A percentile compares a stretch with the other conserved stretches of the same genome.
Conservation (phyloP, 306 rosid species). For the Casuarina glauca region DNA sequence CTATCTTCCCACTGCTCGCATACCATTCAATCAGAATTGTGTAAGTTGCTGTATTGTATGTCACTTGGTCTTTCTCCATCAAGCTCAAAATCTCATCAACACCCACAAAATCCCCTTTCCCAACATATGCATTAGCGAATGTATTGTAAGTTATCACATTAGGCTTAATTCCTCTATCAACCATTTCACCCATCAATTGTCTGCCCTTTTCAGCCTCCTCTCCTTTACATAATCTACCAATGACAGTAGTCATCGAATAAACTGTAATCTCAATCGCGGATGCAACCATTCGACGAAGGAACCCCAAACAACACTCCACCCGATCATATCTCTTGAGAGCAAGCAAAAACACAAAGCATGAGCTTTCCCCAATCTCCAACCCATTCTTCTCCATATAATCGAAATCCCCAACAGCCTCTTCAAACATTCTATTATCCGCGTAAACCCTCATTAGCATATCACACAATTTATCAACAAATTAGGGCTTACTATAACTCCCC, state of each 20-base stretch:
- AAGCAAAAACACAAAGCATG: too few species aligned
- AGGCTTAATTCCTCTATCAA: conserved; percentile 43
- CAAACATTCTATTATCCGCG: too few species aligned
- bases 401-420: too few species aligned
- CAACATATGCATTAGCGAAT: conserved; percentile 49
- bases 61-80: conserved; percentile 56
- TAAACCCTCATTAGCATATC: too few species aligned
- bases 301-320: too few species aligned
- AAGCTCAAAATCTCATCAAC: conserved; percentile 48
- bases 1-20: conserved; percentile 46
- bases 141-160: conserved; percentile 65
- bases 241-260: conserved; percentile 61
- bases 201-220: conserved; percentile 56
- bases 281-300: conserved; percentile 21
- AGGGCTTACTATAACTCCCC: too few species aligned
- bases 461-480: too few species aligned
- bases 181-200: conserved; percentile 56
- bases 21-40: conserved; percentile 60
- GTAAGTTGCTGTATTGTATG: conserved; percentile 46
- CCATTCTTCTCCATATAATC: too few species aligned
- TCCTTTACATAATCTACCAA: conserved; percentile 56
- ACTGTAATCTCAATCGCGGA: conserved; percentile 52
- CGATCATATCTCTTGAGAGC: too few species aligned
- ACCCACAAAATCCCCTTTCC: conserved; percentile 43
- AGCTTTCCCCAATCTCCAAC: too few species aligned